These are phyloP conservation scores for Hippophae tibetana DNA, from an alignment of 306 rosid genomes.

Conservation along the genomic window DNA sequence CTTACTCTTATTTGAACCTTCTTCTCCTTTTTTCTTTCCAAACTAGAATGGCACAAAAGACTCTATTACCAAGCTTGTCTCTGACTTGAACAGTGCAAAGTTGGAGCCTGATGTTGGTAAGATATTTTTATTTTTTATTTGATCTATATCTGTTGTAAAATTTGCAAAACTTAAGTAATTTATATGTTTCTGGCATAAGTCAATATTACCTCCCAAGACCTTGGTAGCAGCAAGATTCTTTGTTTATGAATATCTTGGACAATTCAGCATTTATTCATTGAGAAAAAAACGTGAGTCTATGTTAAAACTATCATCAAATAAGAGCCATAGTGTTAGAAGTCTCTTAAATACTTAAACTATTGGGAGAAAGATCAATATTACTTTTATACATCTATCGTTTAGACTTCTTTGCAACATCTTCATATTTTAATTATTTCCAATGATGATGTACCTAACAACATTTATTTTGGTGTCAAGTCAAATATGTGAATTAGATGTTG, in stretches of 20 bases:
- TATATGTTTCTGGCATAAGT: slow-evolving; percentile 10
- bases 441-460: neutral
- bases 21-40: neutral
- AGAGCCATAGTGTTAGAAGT: too few species aligned
- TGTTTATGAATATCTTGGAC: neutral
- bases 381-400: too few species aligned
- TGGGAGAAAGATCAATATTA: too few species aligned
- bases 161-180: slow-evolving; percentile 1
- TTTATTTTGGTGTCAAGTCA: slow-evolving; percentile 10
- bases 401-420: too few species aligned
- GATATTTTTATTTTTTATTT: slow-evolving; percentile 22
- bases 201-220: slow-evolving; percentile 9
- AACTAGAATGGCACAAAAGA: slow-evolving; percentile 91
- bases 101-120: slow-evolving; percentile 96
- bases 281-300: neutral
- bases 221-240: neutral
- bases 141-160: slow-evolving; percentile 1
- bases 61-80: slow-evolving; percentile 76
- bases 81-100: slow-evolving; percentile 74
- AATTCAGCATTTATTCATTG: slow-evolving; percentile 7
- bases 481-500: neutral
- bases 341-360: too few species aligned
- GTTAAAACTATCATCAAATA: too few species aligned
- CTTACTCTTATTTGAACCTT: neutral
- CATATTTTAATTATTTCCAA: too few species aligned